Conservation (phyloP, 2,329 filamentous ascomycete species). For the Alternaria sp. region DNA sequence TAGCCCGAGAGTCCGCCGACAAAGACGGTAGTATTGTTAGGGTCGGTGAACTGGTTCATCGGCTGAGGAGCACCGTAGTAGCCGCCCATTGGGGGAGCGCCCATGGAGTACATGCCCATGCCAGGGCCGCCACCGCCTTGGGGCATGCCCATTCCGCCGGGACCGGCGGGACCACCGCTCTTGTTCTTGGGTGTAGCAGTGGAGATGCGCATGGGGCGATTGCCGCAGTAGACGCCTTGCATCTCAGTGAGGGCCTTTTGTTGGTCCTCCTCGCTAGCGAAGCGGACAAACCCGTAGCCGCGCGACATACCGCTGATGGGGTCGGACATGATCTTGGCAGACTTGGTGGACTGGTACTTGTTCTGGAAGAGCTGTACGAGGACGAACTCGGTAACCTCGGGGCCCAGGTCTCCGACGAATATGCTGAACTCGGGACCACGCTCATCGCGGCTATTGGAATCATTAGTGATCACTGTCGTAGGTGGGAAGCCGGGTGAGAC, state of each 20-base stretch:
- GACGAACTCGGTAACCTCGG: conserved; percentile 98
- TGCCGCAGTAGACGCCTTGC: conserved; percentile 99
- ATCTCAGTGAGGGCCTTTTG: conserved; percentile 96
- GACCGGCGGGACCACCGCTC: conserved; percentile 63
- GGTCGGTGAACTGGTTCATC: conserved; percentile 99
- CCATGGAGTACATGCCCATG: conserved; percentile 74
- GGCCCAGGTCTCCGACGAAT: conserved; percentile 96
- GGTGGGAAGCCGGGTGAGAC: conserved; percentile 33
- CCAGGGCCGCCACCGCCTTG: conserved; percentile 52
- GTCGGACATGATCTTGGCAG: conserved; percentile 99
- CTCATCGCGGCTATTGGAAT: conserved; percentile 73
- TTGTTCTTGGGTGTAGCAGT: conserved; percentile 97
- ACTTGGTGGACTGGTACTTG: conserved; percentile 97
- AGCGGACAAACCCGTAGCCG: conserved; percentile 97
- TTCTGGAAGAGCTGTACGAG: conserved; percentile 96
- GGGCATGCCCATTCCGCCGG: conserved; percentile 62
- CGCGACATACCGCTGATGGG: conserved; percentile 97
- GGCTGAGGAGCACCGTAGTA: conserved; percentile 73
- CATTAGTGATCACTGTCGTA: conserved; percentile 25
- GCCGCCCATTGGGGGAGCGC: conserved; percentile 69
- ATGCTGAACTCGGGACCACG: conserved; percentile 96
- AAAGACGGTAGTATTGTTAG: conserved; percentile 99
- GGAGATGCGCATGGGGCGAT: conserved; percentile 97
- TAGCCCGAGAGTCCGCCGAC: conserved; percentile 97
- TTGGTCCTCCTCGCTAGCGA: conserved; percentile 94